Conservation (phyloP, 2,329 filamentous ascomycete genomes). For the Aspergillus transmontanensis region DNA sequence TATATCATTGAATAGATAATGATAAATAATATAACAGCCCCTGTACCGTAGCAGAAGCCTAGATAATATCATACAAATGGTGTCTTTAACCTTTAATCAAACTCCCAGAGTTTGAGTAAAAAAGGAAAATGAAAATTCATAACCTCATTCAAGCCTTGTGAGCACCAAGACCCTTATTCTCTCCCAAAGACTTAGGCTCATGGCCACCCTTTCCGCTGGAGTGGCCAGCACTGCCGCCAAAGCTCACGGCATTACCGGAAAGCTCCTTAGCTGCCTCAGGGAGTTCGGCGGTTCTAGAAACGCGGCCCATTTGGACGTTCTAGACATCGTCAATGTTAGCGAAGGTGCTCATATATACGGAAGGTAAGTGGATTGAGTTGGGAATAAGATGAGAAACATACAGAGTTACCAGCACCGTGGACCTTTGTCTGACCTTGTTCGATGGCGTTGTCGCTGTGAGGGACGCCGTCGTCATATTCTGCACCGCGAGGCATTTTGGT, state of each 20-base stretch:
- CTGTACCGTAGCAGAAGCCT: constrained; percentile 5
- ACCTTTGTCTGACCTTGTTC: constrained; percentile 35
- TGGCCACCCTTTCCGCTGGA: constrained; percentile 41
- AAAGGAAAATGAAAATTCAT: neutral
- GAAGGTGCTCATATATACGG: neutral
- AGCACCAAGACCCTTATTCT: constrained; percentile 37
- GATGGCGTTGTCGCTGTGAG: constrained; percentile 44
- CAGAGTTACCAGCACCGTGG: constrained; percentile 38
- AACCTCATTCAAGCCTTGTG: constrained; percentile 15
- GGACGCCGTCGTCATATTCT: constrained; percentile 41
- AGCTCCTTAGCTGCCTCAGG: constrained; percentile 35
- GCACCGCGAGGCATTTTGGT: constrained; percentile 42
- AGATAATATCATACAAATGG: neutral
- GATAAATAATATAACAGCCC: neutral
- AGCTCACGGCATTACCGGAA: constrained; percentile 25
- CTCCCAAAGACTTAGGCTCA: constrained; percentile 37
- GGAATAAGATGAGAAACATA: constrained; percentile 17
- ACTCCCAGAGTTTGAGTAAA: neutral
- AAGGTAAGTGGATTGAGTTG: neutral
- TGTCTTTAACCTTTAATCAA: neutral
- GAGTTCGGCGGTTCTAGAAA: constrained; percentile 36
- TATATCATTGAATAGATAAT: neutral
- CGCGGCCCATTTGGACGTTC: constrained; percentile 33
- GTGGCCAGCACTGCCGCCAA: constrained; percentile 27
- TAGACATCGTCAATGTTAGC: constrained; percentile 6